Evolutionary conservation across 2,329 filamentous ascomycete genomes (phyloP).

Genomic region (Fusarium vanettenii): DNA sequence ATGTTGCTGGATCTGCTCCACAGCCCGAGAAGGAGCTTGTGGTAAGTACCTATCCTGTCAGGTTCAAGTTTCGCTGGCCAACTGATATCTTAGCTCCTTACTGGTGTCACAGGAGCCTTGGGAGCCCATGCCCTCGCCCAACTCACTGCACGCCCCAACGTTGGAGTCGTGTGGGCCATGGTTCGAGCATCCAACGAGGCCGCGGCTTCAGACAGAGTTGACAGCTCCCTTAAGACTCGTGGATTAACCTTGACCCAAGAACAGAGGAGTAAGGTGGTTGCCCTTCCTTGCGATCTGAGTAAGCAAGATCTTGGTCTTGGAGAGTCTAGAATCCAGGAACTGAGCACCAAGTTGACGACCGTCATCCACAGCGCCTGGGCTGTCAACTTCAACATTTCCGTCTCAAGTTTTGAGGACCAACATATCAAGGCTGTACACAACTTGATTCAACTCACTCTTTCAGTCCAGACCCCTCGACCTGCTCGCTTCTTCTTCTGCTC

Average conservation of each 20-base stretch:
- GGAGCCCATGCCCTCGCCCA: conserved; percentile 69
- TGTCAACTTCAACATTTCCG: conserved; percentile 66
- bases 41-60: conserved; percentile 30
- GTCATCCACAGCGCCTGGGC: conserved; percentile 66
- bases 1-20: conserved; percentile 27
- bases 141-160: conserved; percentile 66
- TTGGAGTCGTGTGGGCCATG: conserved; percentile 59
- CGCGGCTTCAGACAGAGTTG: conserved; percentile 13
- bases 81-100: conserved; percentile 56
- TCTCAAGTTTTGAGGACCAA: conserved; percentile 61
- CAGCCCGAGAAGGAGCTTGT: conserved; percentile 47
- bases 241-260: conserved; percentile 11
- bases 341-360: conserved; percentile 50
- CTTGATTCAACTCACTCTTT: conserved; percentile 54
- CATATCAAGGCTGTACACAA: conserved; percentile 59
- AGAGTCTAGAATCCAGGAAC: conserved; percentile 40
- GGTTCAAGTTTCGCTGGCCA: neutral
- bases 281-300: conserved; percentile 35
- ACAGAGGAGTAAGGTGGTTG: conserved; percentile 40
- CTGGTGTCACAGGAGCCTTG: conserved; percentile 71
- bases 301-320: conserved; percentile 30
- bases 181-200: conserved; percentile 27
- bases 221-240: conserved; percentile 21
- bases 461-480: neutral
- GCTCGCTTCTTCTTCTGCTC: conserved; percentile 62